A percentile compares a stretch with the other conserved stretches of the same genome.
Evolutionary conservation across 257 asterid genomes (phyloP).

Genomic region (Linaria vulgaris): DNA sequence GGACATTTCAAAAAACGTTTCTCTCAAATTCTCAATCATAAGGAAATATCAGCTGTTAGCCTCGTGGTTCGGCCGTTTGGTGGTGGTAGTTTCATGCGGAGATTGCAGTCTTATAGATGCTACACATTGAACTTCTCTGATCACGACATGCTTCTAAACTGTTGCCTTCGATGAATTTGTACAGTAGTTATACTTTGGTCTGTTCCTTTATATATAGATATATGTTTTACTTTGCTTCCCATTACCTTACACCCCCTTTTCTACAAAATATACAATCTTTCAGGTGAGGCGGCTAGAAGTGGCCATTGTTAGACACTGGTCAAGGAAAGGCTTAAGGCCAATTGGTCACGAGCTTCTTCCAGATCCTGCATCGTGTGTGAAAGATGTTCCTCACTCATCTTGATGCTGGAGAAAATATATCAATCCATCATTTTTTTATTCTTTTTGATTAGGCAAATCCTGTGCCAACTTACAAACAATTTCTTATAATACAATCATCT

Average conservation of each 20-base stretch:
- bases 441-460: conserved; percentile 1
- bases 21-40: no score
- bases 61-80: no score
- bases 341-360: conserved; percentile 56
- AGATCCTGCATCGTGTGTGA: conserved; percentile 52
- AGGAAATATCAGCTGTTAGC: no score
- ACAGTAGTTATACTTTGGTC: neutral
- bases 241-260: neutral
- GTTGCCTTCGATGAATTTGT: no score
- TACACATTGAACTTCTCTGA: no score
- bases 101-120: no score
- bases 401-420: neutral
- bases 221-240: conserved; percentile 7
- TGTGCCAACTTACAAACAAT: conserved; percentile 3
- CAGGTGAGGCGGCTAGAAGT: conserved; percentile 86
- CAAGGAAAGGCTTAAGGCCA: conserved; percentile 53
- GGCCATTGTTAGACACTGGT: conserved; percentile 63
- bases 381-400: conserved; percentile 44
- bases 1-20: no score
- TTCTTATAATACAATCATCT: conserved; percentile 7
- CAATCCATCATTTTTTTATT: conserved; percentile 25
- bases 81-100: no score
- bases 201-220: conserved; percentile 3
- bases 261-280: conserved; percentile 22
- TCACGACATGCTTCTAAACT: no score